These are phyloP conservation scores for Brassica napus DNA, from an alignment of 345 rosid genomes.

Conservation along the genomic window Da-Ae NC_063452.1:11665501-11666000, in stretches of 20 bases:
- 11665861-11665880: not conserved
- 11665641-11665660: not conserved
- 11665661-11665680: constrained; percentile 71
- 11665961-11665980: constrained; percentile 60
- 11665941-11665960: constrained; percentile 53
- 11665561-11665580: constrained; percentile 84
- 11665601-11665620: not conserved
- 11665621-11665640: no score
- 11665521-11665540: constrained; percentile 67
- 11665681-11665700: constrained; percentile 73
- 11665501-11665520: constrained; percentile 61
- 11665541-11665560: constrained; percentile 49
- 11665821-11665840: not conserved
- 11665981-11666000: constrained; percentile 39
- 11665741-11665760: constrained; percentile 48
- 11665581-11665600: constrained; percentile 55
- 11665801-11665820: not conserved
- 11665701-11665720: constrained; percentile 48
- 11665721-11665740: constrained; percentile 57
- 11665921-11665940: constrained; percentile 45
- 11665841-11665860: not conserved
- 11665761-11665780: constrained; percentile 54
- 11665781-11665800: constrained; percentile 47
- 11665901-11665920: constrained; percentile 35
- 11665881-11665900: constrained; percentile 66